Evolutionary conservation across 306 rosid genomes (phyloP).

Genomic region (Quercus alba): DNA sequence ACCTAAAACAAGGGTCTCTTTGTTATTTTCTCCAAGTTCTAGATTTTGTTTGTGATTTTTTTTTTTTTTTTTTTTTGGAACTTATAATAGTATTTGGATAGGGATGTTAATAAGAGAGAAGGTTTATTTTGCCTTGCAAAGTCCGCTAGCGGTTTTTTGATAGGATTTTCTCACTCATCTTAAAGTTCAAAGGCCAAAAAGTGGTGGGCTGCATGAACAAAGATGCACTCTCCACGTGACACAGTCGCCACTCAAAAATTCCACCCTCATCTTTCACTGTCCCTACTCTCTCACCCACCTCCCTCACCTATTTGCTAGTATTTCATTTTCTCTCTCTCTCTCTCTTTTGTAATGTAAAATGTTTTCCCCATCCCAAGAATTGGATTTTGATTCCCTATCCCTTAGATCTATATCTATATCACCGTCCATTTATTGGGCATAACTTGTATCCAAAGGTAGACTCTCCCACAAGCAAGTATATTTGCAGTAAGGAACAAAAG

Average conservation of each 20-base stretch:
- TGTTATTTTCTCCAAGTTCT: no score
- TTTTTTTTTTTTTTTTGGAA: background rate
- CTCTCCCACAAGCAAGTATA: background rate
- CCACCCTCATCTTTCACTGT: slow-evolving; percentile 15
- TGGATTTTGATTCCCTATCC: background rate
- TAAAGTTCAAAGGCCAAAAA: slow-evolving; percentile 29
- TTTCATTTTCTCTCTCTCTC: background rate
- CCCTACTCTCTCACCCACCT: slow-evolving; percentile 1
- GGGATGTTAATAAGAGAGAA: background rate
- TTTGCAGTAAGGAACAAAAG: background rate
- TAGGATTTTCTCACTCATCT: slow-evolving; percentile 28
- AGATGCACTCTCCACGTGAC: slow-evolving; percentile 58
- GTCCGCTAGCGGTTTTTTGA: slow-evolving; percentile 34
- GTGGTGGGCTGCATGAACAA: slow-evolving; percentile 48
- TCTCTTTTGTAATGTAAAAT: background rate
- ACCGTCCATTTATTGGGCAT: background rate
- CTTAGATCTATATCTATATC: background rate
- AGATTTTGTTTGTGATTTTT: background rate
- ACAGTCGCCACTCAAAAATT: slow-evolving; percentile 28
- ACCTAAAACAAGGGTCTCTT: no score
- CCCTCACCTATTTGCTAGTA: background rate
- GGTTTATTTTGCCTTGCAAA: slow-evolving; percentile 33
- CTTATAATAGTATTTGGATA: background rate
- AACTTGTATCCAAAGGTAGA: slow-evolving; percentile 24
- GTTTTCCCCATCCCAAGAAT: background rate